Evolutionary conservation across 257 asterid genomes (phyloP), one percentile per base, ranked within the genome.

Genomic region (Thymus quinquecostatus): DNA sequence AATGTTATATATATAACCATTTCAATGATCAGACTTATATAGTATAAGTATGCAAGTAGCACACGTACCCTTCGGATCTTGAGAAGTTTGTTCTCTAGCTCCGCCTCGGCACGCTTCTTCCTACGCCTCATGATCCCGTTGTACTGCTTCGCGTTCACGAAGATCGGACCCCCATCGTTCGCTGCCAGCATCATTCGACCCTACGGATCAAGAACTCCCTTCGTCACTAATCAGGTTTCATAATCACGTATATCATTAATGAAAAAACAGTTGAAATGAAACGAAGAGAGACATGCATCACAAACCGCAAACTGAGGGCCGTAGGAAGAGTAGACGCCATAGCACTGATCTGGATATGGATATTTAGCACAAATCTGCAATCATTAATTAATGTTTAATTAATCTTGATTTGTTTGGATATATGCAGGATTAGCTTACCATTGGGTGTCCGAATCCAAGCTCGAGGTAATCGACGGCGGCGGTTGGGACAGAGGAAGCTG

Each of bases 81-180:
- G 69, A 66, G 64, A 10, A 72, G 36, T 69, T 78, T 84, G 34
- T 86, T 80, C 72, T 74, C 76, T 61, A 76, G 64, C 56, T 78
- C 91, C 5, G 82, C 82, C 85, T 87, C 84, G 2, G 97, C 93
- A 10, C 97, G 89, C 67, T 75, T 81, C 87, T 81, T 82, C 56
- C 97, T 70, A 29, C 97, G 96, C 83, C 93, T 83, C 74, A 92
- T 66, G 64, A 92, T 92, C 30, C 89, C 92, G 32, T 81, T 81
- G 68, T 92, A 92, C 84, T 92, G 97, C 89, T 92, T 92, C 0
- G 92, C 88, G 27, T 92, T 92, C 13, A 92, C 97, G 34, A 79
- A 92, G 10, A 92, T 79, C 1, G 92, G 86, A 45, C 80, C 89
- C 69, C 83, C 93, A 21, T 21, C 21, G 51, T 86, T 82, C 83